These are phyloP conservation scores for Rutstroemia sydowiana DNA, from an alignment of 2,329 filamentous ascomycete species.

Conservation along the genomic window DNA sequence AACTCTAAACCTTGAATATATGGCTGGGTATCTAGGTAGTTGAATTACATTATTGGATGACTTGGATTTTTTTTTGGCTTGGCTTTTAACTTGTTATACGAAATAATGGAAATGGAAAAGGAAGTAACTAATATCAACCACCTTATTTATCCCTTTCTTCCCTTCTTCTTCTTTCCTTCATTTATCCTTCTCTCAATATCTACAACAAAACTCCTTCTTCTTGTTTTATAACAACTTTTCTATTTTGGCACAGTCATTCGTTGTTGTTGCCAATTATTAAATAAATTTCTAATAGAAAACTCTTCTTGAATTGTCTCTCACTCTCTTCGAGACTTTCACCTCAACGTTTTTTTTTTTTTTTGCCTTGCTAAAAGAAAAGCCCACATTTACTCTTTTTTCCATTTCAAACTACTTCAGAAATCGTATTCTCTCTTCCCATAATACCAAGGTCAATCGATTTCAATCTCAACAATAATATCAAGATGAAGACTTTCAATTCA, in stretches of 20 bases:
- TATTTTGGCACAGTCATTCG: constrained; percentile 16
- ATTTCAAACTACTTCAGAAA: background rate
- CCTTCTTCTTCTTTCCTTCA: background rate
- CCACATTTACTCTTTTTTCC: background rate
- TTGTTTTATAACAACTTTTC: background rate
- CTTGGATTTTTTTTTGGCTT: no score
- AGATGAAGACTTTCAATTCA: constrained; percentile 27
- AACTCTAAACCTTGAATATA: no score
- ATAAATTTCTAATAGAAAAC: constrained; percentile 12
- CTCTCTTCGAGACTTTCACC: constrained; percentile 18
- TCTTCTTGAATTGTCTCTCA: constrained; percentile 18
- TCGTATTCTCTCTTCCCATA: background rate
- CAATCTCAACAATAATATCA: constrained; percentile 2
- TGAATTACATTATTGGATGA: no score
- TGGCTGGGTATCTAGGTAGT: no score
- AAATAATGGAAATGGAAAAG: no score
- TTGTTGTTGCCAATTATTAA: constrained; percentile 19
- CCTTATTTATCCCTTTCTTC: background rate
- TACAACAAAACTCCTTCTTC: constrained; percentile 4
- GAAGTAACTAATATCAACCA: no score
- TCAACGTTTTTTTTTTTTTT: constrained; percentile 1
- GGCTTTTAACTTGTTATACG: no score
- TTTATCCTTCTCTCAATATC: background rate
- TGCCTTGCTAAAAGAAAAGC: background rate
- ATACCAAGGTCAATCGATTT: background rate